A percentile compares a stretch with the other conserved stretches of the same genome.
Conservation (phyloP, 331 rosid genomes). For the Rosa hybrid region DNA sequence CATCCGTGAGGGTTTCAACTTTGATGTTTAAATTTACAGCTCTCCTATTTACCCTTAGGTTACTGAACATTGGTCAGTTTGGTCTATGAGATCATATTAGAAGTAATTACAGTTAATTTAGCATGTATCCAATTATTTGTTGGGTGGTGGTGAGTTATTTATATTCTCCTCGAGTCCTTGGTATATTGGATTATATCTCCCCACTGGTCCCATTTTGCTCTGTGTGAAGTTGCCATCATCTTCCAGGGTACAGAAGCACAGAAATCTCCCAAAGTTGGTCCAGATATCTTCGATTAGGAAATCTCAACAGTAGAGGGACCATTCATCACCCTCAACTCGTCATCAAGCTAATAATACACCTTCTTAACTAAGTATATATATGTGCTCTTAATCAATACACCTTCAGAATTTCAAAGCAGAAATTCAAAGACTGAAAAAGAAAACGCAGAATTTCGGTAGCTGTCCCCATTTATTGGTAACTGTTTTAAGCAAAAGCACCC, state of each 20-base stretch:
- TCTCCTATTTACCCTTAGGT: too few relatives aligned
- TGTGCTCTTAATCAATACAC: conserved; percentile 7
- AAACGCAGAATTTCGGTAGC: conserved; percentile 1
- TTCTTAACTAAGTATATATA: not conserved
- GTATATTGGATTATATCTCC: conserved; percentile 1
- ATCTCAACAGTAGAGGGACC: conserved; percentile 45
- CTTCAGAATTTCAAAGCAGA: conserved; percentile 2
- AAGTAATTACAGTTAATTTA: not conserved
- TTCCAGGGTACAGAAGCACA: conserved; percentile 48
- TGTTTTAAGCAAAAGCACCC: conserved; percentile 10
- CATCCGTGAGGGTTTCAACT: too few relatives aligned
- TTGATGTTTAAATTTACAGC: too few relatives aligned
- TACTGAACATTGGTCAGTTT: not conserved
- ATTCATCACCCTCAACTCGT: conserved; percentile 27
- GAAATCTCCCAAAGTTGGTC: conserved; percentile 54
- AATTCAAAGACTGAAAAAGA: not conserved
- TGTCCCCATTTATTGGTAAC: conserved; percentile 11
- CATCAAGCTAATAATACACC: not conserved
- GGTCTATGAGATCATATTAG: too few relatives aligned
- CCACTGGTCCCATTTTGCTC: conserved; percentile 52
- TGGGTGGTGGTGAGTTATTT: not conserved
- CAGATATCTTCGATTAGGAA: conserved; percentile 47
- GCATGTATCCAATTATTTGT: not conserved
- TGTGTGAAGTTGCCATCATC: conserved; percentile 52
- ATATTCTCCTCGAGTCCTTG: not conserved